Evolutionary conservation across 257 asterid genomes (phyloP).

Genomic region (Anisodus tanguticus): DNA sequence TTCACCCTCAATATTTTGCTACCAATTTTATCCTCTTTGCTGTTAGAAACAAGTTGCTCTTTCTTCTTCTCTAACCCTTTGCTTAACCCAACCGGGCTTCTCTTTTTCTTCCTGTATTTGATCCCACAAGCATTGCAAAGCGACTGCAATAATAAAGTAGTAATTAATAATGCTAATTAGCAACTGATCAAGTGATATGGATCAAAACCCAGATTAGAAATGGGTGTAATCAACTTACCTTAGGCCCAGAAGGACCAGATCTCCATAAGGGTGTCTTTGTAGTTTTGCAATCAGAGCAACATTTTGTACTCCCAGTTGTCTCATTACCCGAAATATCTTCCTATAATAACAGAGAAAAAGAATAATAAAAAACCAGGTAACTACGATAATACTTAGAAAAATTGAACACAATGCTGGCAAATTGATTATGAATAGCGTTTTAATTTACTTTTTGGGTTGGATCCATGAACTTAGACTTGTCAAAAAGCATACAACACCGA

Average conservation of each 20-base stretch:
- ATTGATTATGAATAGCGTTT: background rate
- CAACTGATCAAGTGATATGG: background rate
- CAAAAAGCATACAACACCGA: background rate
- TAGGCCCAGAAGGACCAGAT: slow-evolving; percentile 75
- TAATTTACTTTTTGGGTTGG: slow-evolving; percentile 45
- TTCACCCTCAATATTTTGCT: slow-evolving; percentile 43
- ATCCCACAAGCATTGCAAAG: slow-evolving; percentile 86
- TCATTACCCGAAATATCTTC: slow-evolving; percentile 44
- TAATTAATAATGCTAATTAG: background rate
- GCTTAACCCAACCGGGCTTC: background rate
- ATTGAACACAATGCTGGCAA: background rate
- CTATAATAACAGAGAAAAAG: slow-evolving; percentile 14
- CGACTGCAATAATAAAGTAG: slow-evolving; percentile 43
- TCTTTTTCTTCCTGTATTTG: slow-evolving; percentile 57
- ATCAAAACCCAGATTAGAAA: background rate
- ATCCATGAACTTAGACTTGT: slow-evolving; percentile 41
- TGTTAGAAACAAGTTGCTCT: slow-evolving; percentile 5
- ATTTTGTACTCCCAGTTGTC: slow-evolving; percentile 35
- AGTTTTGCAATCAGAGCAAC: slow-evolving; percentile 65
- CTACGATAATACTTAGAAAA: too few relatives aligned
- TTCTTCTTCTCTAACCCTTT: slow-evolving; percentile 30
- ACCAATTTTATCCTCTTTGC: slow-evolving; percentile 36
- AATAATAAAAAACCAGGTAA: background rate
- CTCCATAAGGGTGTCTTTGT: slow-evolving; percentile 83
- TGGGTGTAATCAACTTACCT: slow-evolving; percentile 42